These are phyloP conservation scores for Taphrina betulina DNA, from an alignment of 1,139 yeast genomes.

Conservation along the genomic window DNA sequence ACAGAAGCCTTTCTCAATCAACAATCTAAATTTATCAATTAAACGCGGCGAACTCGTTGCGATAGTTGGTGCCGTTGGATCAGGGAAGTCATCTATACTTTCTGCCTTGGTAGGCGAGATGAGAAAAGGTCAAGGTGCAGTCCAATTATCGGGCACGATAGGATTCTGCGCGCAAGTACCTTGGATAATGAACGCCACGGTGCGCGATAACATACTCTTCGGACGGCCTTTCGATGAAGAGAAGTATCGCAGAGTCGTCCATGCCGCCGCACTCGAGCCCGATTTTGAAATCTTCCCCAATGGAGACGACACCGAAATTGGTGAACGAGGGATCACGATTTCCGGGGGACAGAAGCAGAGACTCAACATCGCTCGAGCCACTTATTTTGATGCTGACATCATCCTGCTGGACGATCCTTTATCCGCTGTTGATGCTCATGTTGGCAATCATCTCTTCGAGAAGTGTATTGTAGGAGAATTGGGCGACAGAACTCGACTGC, in stretches of 20 bases:
- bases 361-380: conserved; percentile 79
- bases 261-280: conserved; percentile 64
- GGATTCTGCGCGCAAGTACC: conserved; percentile 55
- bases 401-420: conserved; percentile 79
- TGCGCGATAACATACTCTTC: conserved; percentile 70
- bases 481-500: conserved; percentile 61
- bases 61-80: conserved; percentile 68
- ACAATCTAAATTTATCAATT: conserved; percentile 50
- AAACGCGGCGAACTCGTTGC: conserved; percentile 62
- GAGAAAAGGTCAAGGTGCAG: conserved; percentile 53
- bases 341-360: conserved; percentile 95
- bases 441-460: conserved; percentile 77
- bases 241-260: conserved; percentile 57
- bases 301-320: conserved; percentile 83
- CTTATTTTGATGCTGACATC: conserved; percentile 66
- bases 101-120: conserved; percentile 63
- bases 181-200: conserved; percentile 85
- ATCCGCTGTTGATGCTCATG: conserved; percentile 90
- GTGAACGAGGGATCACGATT: conserved; percentile 86
- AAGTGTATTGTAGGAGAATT: conserved; percentile 63
- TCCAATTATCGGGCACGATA: conserved; percentile 47
- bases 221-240: conserved; percentile 60
- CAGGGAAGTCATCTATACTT: conserved; percentile 67
- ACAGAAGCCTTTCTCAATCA: conserved; percentile 47
- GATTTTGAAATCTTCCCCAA: conserved; percentile 74